Conservation (phyloP, 306 rosid genomes). For the Begonia peltatifolia region DNA sequence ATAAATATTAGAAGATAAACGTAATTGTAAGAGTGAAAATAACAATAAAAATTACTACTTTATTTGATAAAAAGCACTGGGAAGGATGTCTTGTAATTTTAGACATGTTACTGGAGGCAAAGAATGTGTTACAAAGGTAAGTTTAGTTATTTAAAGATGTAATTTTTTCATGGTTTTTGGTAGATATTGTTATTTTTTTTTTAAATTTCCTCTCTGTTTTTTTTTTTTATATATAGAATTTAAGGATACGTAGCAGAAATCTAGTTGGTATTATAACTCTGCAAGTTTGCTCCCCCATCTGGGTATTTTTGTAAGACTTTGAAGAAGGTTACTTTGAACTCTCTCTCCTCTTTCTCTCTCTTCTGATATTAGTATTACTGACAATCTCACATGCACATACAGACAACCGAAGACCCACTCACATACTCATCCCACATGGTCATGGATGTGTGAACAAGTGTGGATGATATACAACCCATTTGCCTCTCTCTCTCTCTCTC, state of each 20-base stretch:
- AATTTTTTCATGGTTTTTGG: too few species aligned
- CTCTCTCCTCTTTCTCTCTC: conserved; percentile 1
- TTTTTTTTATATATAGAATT: too few species aligned
- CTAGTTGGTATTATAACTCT: not conserved
- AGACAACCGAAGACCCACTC: conserved; percentile 56
- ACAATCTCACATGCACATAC: conserved; percentile 85
- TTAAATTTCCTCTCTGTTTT: too few species aligned
- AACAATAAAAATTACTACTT: too few species aligned
- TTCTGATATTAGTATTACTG: conserved; percentile 15
- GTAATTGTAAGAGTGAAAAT: too few species aligned
- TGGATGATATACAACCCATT: conserved; percentile 31
- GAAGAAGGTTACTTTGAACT: not conserved
- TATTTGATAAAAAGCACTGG: too few species aligned
- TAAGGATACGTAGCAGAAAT: not conserved
- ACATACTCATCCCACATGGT: conserved; percentile 44
- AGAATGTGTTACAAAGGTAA: too few species aligned
- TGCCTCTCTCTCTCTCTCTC: conserved; percentile 8
- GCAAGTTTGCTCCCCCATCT: not conserved
- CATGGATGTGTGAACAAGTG: conserved; percentile 10
- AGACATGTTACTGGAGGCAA: too few species aligned
- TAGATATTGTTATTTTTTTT: too few species aligned
- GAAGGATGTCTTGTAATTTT: too few species aligned
- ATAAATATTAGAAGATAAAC: too few species aligned
- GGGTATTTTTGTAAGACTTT: not conserved
- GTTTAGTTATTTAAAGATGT: too few species aligned